Evolutionary conservation across 345 rosid genomes (phyloP), one percentile per base, ranked within the genome.

Genomic region (Citrus trifoliata): DNA sequence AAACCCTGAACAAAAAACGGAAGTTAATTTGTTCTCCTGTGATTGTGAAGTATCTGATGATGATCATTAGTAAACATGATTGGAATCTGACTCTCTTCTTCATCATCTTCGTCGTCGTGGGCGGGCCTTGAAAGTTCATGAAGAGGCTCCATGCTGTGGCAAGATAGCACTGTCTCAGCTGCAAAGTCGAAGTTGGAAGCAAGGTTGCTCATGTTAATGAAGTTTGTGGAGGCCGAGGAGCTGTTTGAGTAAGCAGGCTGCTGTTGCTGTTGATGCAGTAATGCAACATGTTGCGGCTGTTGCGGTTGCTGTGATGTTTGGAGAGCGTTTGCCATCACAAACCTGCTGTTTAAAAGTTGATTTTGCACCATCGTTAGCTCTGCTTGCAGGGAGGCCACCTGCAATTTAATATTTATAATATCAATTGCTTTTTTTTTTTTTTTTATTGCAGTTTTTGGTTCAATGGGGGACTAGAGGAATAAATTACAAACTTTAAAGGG

Each of bases 241-340:
- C 91, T 92, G 93, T 90, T 95, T 76, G 99, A 95, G 85, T 92
- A 92, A 38, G 91, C 89, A 2, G 96, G 94, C 82, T 95, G 98
- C 75, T 83, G 82, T 1, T 78, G 83, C 22, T 83, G 89, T 33
- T 81, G 86, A 2, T 80, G 90, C 6, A 78, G 86, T 10, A 59
- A 59, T 5, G 62, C 62, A 59, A 59, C 62, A 2, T 84, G 87
- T 1, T 83, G 90, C 4, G 80, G 90, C 13, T 84, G 90, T 8
- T 66, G 87, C 62, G 82, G 87, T 27, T 77, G 87, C 25, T 85
- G 91, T 62, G 92, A 67, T 80, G 64, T 73, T 48, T 89, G 93
- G 48, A 95, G 88, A 48, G 85, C 90, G 62, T 87, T 92, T 69
- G 93, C 95, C 88, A 93, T 85, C 8, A 92, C 90, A 60, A 88